phyloP scores from a whole-genome alignment of 2,329 filamentous ascomycete species.

The Biscogniauxia mediterranea region DNA sequence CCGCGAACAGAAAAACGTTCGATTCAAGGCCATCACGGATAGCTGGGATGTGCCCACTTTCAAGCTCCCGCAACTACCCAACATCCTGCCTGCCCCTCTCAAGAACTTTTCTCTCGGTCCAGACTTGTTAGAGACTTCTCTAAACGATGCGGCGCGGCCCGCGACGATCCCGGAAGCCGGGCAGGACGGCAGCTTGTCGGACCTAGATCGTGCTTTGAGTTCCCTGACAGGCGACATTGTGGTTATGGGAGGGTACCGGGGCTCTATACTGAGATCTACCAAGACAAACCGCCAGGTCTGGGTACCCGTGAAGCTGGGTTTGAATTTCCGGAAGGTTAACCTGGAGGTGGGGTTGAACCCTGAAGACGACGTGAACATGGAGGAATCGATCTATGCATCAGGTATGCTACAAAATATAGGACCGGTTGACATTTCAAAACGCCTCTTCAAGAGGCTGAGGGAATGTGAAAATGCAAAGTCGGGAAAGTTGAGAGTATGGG shows the following conservation, averaged over 20 bases:
- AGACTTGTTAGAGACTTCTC: constrained; percentile 22
- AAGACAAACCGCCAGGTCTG: constrained; percentile 84
- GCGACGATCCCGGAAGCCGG: constrained; percentile 15
- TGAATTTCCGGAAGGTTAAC: constrained; percentile 89
- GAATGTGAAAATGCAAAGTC: constrained; percentile 70
- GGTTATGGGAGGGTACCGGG: constrained; percentile 85
- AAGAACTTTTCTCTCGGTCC: constrained; percentile 27
- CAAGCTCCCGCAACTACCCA: constrained; percentile 64
- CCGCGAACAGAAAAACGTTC: constrained; percentile 80
- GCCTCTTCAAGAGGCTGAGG: constrained; percentile 74
- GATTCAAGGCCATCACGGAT: constrained; percentile 87
- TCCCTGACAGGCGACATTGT: constrained; percentile 81
- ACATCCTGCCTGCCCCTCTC: constrained; percentile 40
- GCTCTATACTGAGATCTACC: constrained; percentile 82
- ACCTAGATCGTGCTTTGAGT: constrained; percentile 58
- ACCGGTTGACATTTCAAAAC: constrained; percentile 82
- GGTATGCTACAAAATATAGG: constrained; percentile 92
- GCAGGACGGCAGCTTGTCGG: constrained; percentile 24
- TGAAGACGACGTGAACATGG: constrained; percentile 81
- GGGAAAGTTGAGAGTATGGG: constrained; percentile 75
- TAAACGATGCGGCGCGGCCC: constrained; percentile 15
- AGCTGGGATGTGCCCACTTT: constrained; percentile 79
- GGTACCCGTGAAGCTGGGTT: constrained; percentile 89
- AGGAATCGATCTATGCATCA: constrained; percentile 77
- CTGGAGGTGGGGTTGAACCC: constrained; percentile 79